Percentiles rank a stretch among this genome's conserved stretches.
Evolutionary conservation across 768 basidiomycete genomes (phyloP).

Genomic region (Steccherinum ochraceum): DNA sequence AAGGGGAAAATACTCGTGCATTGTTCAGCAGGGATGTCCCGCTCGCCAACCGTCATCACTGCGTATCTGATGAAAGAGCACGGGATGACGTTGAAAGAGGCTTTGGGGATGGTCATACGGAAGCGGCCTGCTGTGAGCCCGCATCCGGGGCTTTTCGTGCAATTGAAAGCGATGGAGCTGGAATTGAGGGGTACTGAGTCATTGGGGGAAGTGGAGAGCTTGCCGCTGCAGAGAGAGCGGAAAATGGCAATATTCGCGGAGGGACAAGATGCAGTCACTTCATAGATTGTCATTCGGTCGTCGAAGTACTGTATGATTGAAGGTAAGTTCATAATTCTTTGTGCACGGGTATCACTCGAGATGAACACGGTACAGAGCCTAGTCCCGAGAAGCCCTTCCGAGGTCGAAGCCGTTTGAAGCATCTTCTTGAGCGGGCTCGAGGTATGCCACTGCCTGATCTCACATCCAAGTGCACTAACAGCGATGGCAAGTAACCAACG

Average conservation of each 20-base stretch:
- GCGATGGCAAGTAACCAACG: too few species aligned
- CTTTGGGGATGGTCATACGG: slow-evolving; percentile 28
- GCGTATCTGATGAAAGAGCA: slow-evolving; percentile 34
- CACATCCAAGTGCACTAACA: too few species aligned
- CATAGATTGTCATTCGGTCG: too few species aligned
- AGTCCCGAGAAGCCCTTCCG: too few species aligned
- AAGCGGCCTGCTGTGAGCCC: slow-evolving; percentile 33
- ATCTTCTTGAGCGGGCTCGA: too few species aligned
- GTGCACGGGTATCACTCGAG: too few species aligned
- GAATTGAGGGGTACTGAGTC: slow-evolving; percentile 21
- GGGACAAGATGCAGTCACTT: too few species aligned
- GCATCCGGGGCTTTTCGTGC: slow-evolving; percentile 36
- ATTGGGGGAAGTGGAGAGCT: slow-evolving; percentile 28
- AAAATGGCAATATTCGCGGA: slow-evolving; percentile 27
- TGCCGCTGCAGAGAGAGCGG: slow-evolving; percentile 28
- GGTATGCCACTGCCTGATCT: too few species aligned
- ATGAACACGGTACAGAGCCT: too few species aligned
- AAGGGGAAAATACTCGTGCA: slow-evolving; percentile 34
- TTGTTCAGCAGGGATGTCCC: slow-evolving; percentile 39
- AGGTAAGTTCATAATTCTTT: too few species aligned
- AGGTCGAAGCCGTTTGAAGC: too few species aligned
- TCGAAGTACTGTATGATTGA: too few species aligned
- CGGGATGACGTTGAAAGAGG: slow-evolving; percentile 31
- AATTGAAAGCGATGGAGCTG: slow-evolving; percentile 29
- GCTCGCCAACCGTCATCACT: slow-evolving; percentile 36